Evolutionary conservation across 257 asterid genomes (phyloP).

Genomic region (Lycium barbarum): DNA sequence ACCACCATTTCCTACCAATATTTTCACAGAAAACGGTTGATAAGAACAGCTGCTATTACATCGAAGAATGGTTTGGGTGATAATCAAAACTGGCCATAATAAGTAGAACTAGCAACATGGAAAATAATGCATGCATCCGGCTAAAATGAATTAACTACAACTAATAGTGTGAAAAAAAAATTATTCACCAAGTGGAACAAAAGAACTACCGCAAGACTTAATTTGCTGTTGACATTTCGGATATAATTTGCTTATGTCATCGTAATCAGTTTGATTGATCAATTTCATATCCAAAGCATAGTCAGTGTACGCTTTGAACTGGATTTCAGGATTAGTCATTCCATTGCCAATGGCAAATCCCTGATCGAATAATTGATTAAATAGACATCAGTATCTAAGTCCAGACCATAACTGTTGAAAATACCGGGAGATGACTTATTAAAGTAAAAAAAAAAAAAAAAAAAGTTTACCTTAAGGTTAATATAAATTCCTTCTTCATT

Average conservation of each 20-base stretch:
- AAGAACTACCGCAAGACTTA: slow-evolving; percentile 30
- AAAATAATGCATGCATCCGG: not conserved
- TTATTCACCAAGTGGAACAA: not conserved
- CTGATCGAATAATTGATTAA: slow-evolving; percentile 38
- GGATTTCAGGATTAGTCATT: slow-evolving; percentile 62
- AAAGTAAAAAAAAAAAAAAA: not conserved
- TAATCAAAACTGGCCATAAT: not conserved
- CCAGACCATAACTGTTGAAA: not conserved
- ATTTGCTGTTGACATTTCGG: slow-evolving; percentile 7
- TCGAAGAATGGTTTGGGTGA: too few relatives aligned
- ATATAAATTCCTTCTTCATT: slow-evolving; percentile 52
- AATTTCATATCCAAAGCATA: slow-evolving; percentile 61
- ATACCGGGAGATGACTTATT: not conserved
- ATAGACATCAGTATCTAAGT: not conserved
- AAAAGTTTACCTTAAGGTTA: slow-evolving; percentile 49
- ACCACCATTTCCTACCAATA: too few relatives aligned
- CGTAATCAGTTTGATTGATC: slow-evolving; percentile 49
- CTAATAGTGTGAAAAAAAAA: too few relatives aligned
- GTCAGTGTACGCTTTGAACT: slow-evolving; percentile 56
- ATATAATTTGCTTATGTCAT: slow-evolving; percentile 37
- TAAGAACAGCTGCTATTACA: too few relatives aligned
- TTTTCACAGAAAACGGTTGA: too few relatives aligned
- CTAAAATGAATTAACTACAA: too few relatives aligned
- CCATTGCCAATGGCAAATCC: slow-evolving; percentile 70
- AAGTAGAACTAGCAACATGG: not conserved